phyloP scores from a whole-genome alignment of 2,329 filamentous ascomycete genomes.

The Beauveria asiatica region DNA sequence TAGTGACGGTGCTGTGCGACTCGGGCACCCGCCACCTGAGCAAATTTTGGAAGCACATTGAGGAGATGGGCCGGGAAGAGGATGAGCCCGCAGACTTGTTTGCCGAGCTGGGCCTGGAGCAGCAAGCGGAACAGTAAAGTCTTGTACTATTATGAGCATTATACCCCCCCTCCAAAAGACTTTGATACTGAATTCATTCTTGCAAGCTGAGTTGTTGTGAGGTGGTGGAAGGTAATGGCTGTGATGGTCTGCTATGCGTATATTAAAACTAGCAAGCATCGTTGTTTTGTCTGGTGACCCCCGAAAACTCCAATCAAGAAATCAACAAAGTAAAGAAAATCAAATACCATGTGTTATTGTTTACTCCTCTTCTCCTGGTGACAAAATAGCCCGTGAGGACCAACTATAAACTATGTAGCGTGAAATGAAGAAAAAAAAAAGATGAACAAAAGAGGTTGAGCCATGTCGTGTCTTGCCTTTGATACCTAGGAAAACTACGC shows the following conservation, averaged over 20 bases:
- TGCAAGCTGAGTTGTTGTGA: neutral
- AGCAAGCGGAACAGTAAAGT: constrained; percentile 5
- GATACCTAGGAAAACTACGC: constrained; percentile 1
- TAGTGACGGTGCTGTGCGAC: constrained; percentile 83
- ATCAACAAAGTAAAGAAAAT: neutral
- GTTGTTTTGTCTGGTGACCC: neutral
- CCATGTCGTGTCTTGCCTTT: neutral
- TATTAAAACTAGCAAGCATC: constrained; percentile 4
- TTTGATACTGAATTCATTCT: neutral
- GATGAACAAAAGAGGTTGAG: neutral
- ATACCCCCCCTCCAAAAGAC: neutral
- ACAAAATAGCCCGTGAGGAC: neutral
- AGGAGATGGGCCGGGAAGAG: constrained; percentile 58
- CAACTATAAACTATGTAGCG: neutral
- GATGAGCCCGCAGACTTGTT: constrained; percentile 40
- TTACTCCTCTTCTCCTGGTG: neutral
- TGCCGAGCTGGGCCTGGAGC: constrained; percentile 37
- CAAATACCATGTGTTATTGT: constrained; percentile 6
- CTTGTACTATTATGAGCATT: constrained; percentile 7
- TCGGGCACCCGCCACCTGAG: constrained; percentile 73
- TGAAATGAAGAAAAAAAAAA: constrained; percentile 13
- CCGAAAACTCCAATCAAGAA: neutral
- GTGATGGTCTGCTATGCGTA: neutral
- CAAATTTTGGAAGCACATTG: constrained; percentile 75
- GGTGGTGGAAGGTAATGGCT: neutral